Conservation (phyloP, 1,284 basidiomycete species). For the Naganishia albida region DNA sequence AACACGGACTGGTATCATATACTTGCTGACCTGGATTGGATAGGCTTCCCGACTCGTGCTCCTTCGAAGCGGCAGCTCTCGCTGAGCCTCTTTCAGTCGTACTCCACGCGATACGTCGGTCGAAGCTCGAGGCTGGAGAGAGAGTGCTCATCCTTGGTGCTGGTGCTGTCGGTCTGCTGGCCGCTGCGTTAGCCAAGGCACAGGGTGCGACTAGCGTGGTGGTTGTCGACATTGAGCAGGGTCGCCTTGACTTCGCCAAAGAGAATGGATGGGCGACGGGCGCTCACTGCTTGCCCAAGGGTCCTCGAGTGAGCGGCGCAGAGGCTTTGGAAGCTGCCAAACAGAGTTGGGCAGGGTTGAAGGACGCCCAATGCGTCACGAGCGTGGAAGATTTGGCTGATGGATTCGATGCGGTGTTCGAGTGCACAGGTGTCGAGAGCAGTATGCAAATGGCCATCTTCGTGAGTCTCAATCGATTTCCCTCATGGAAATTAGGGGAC, state of each 20-base stretch:
- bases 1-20: not conserved
- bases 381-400: conserved; percentile 59
- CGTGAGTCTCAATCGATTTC: conserved; percentile 59
- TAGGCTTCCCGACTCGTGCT: conserved; percentile 74
- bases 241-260: conserved; percentile 74
- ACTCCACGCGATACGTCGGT: conserved; percentile 76
- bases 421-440: conserved; percentile 90
- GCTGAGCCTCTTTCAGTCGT: conserved; percentile 90
- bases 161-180: conserved; percentile 87
- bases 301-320: conserved; percentile 57
- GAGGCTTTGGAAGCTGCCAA: conserved; percentile 70
- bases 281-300: conserved; percentile 66
- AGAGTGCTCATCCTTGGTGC: conserved; percentile 85
- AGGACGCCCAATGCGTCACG: conserved; percentile 39
- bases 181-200: conserved; percentile 73
- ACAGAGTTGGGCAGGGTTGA: conserved; percentile 59
- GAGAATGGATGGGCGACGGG: conserved; percentile 73
- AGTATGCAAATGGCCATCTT: conserved; percentile 85
- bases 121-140: conserved; percentile 63
- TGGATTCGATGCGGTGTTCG: conserved; percentile 89
- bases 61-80: conserved; percentile 77
- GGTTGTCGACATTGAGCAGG: conserved; percentile 80
- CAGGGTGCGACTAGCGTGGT: conserved; percentile 70
- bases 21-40: not conserved
- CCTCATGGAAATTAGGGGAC: conserved; percentile 21